phyloP scores from a whole-genome alignment of 305 asterid species.

The Stenogyne calaminthoides region DNA sequence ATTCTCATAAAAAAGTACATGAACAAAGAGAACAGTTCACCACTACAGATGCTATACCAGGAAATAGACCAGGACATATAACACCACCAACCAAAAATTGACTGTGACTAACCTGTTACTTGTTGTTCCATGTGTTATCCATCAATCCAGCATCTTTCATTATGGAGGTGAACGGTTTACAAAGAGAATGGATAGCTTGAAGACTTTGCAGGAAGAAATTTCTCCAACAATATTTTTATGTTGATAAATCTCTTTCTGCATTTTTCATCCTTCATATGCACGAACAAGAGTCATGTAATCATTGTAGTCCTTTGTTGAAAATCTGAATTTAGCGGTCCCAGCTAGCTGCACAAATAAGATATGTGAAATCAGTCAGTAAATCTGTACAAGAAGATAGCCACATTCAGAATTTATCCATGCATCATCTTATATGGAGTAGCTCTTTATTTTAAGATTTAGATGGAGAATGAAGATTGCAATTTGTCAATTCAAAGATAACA shows the following conservation, averaged over 20 bases:
- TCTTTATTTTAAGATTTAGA: too few relatives aligned
- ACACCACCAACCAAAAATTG: conserved; percentile 97
- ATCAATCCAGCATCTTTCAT: conserved; percentile 93
- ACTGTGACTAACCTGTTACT: conserved; percentile 86
- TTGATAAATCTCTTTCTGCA: conserved; percentile 98
- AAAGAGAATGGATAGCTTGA: conserved; percentile 96
- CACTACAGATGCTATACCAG: conserved; percentile 96
- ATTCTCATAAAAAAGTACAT: conserved; percentile 1
- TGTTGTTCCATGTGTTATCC: too few relatives aligned
- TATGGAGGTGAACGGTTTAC: conserved; percentile 89
- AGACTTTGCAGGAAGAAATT: conserved; percentile 91
- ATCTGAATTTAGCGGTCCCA: conserved; percentile 92
- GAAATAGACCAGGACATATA: conserved; percentile 95
- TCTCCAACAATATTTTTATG: conserved; percentile 96
- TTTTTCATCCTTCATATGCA: conserved; percentile 99
- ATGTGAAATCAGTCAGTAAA: too few relatives aligned
- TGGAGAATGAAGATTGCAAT: too few relatives aligned
- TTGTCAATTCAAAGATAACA: too few relatives aligned
- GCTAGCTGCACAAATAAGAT: conserved; percentile 82
- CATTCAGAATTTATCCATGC: too few relatives aligned
- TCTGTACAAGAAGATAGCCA: too few relatives aligned
- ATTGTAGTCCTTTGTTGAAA: conserved; percentile 98
- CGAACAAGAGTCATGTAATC: conserved; percentile 99
- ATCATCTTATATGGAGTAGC: too few relatives aligned
- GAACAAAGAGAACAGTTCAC: conserved; percentile 50